phyloP scores from a whole-genome alignment of 306 rosid genomes.

The Cotoneaster glaucophyllus region DNA sequence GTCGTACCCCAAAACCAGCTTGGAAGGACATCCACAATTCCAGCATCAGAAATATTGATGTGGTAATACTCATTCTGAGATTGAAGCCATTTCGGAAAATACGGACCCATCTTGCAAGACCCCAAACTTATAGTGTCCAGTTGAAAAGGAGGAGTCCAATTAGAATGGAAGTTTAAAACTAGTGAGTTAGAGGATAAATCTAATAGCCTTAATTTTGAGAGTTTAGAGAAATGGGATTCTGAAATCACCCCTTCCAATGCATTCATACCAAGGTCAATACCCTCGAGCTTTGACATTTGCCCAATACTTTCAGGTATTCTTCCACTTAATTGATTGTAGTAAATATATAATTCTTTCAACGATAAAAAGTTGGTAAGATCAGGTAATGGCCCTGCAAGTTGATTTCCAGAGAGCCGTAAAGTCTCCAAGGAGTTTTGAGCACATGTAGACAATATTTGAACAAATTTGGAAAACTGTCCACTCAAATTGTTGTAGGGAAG shows the following conservation, averaged over 20 bases:
- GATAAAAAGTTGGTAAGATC: neutral
- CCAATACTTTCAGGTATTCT: neutral
- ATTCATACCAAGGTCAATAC: neutral
- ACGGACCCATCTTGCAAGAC: neutral
- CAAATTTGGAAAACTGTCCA: neutral
- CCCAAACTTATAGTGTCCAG: rapidly evolving
- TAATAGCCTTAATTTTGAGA: neutral
- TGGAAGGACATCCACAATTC: neutral
- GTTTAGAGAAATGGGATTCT: neutral
- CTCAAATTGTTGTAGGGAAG: too few relatives aligned
- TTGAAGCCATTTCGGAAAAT: conserved; percentile 20
- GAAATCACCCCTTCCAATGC: neutral
- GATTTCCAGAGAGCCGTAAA: neutral
- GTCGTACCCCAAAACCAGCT: neutral
- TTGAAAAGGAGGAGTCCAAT: conserved; percentile 6
- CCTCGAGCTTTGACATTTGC: neutral
- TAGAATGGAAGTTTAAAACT: neutral
- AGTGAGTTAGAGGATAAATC: neutral
- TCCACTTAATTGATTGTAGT: neutral
- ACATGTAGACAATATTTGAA: neutral
- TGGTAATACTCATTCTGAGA: neutral
- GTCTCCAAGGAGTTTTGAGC: neutral
- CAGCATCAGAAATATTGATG: neutral
- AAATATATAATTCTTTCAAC: neutral
- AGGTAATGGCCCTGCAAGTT: neutral